phyloP scores from a whole-genome alignment of 2,329 filamentous ascomycete genomes.

The Chalara sp. region DNA sequence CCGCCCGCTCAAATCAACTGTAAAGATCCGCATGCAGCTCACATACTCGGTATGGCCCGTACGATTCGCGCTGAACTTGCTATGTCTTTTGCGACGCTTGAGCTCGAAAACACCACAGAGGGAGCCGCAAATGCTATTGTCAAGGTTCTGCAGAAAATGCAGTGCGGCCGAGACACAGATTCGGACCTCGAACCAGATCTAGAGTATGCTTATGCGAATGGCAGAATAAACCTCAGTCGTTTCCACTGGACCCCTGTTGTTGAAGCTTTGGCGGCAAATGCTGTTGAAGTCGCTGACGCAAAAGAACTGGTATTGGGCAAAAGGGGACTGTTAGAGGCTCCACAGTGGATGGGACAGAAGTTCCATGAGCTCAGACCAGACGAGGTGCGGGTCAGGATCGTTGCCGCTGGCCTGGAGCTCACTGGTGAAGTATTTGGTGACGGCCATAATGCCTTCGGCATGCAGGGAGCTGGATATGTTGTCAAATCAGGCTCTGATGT shows the following conservation, averaged over 20 bases:
- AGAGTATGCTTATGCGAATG: not conserved
- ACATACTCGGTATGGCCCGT: conserved; percentile 28
- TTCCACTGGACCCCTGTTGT: not conserved
- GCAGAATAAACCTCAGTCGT: not conserved
- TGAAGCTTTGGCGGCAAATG: not conserved
- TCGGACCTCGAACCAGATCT: not conserved
- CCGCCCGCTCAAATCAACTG: conserved; percentile 19
- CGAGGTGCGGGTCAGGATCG: not conserved
- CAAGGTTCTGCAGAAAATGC: conserved; percentile 6
- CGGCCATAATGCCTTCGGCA: conserved; percentile 11
- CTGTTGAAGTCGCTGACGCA: not conserved
- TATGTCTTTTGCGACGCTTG: conserved; percentile 9
- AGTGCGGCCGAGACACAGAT: conserved; percentile 1
- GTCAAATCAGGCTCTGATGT: conserved; percentile 17
- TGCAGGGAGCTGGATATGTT: conserved; percentile 24
- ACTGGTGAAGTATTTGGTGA: conserved; percentile 12
- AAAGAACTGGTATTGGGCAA: not conserved
- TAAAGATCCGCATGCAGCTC: conserved; percentile 24
- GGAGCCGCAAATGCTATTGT: not conserved
- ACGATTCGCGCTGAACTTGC: conserved; percentile 15
- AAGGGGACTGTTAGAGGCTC: not conserved
- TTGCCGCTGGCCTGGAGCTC: not conserved
- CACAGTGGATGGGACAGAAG: not conserved
- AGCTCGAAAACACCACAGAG: conserved; percentile 5
- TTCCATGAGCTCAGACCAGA: not conserved